Percentiles rank a stretch among this genome's conserved stretches.
Conservation (phyloP, 352 stramenopile genomes). For the Phytophthora ohioensis region DNA sequence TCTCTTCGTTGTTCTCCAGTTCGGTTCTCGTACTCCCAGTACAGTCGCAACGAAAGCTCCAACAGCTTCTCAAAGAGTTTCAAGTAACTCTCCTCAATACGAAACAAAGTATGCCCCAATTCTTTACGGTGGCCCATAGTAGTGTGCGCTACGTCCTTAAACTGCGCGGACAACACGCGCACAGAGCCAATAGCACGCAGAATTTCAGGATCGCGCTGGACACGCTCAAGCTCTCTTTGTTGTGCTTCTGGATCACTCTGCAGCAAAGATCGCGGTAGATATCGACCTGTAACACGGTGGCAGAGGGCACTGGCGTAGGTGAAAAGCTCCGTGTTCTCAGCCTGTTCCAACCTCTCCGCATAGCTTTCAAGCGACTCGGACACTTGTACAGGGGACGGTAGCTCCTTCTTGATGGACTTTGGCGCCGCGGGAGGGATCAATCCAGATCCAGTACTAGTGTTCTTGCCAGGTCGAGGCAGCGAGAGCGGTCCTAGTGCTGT, state of each 20-base stretch:
- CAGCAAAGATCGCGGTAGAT: constrained; percentile 57
- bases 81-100: constrained; percentile 79
- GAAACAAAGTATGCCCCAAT: constrained; percentile 68
- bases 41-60: constrained; percentile 75
- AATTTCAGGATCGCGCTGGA: constrained; percentile 69
- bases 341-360: constrained; percentile 43
- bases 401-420: constrained; percentile 19
- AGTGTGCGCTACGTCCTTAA: constrained; percentile 69
- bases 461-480: constrained; percentile 15
- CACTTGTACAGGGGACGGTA: constrained; percentile 3
- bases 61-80: constrained; percentile 82
- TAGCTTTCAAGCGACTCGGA: constrained; percentile 36
- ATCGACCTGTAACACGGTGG: constrained; percentile 69
- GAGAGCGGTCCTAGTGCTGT: constrained; percentile 23
- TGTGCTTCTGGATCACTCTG: constrained; percentile 57
- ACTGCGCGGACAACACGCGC: constrained; percentile 65
- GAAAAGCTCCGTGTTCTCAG: constrained; percentile 77
- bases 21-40: constrained; percentile 75
- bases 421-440: constrained; percentile 9
- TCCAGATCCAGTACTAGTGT: neutral
- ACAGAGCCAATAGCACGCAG: constrained; percentile 61
- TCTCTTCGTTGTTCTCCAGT: constrained; percentile 54
- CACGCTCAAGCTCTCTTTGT: constrained; percentile 60
- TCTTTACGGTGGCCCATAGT: constrained; percentile 74
- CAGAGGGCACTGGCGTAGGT: constrained; percentile 72